A percentile compares a stretch with the other conserved stretches of the same genome.
Conservation (phyloP, 2,329 filamentous ascomycete genomes). For the Calycina herbarum region DNA sequence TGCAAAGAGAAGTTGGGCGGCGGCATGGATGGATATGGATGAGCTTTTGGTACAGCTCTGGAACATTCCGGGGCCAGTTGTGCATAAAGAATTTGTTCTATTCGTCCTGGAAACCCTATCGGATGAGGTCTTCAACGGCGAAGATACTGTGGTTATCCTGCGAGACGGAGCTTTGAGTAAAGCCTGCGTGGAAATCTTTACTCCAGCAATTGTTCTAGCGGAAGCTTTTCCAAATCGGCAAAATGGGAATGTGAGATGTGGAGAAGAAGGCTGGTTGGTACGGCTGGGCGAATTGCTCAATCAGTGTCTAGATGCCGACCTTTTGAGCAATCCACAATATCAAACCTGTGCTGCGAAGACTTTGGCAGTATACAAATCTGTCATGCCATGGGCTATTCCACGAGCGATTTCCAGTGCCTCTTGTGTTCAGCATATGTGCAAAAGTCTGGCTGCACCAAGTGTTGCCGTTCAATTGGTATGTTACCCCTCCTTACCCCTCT, state of each 20-base stretch:
- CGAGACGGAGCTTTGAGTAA: constrained; percentile 83
- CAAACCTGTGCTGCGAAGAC: constrained; percentile 73
- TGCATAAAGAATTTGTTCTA: constrained; percentile 82
- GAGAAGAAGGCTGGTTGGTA: constrained; percentile 82
- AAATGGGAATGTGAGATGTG: constrained; percentile 64
- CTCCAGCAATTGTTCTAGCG: constrained; percentile 70
- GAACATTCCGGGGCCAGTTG: constrained; percentile 63
- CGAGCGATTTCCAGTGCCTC: constrained; percentile 73
- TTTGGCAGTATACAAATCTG: constrained; percentile 73
- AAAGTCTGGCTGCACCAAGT: constrained; percentile 68
- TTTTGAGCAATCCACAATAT: constrained; percentile 65
- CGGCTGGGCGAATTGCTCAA: constrained; percentile 73
- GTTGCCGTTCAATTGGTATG: constrained; percentile 73
- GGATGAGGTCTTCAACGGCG: constrained; percentile 89
- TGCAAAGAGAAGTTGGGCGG: constrained; percentile 89
- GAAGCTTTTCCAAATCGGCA: constrained; percentile 77
- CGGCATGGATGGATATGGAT: constrained; percentile 95
- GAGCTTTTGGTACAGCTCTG: constrained; percentile 77
- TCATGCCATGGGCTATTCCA: constrained; percentile 85
- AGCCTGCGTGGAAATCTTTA: constrained; percentile 91
- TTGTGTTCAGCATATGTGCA: constrained; percentile 69
- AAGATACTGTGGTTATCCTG: constrained; percentile 82
- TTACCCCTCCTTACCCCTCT: constrained; percentile 10
- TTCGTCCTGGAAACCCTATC: constrained; percentile 87
- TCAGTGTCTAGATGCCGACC: constrained; percentile 67